A percentile compares a stretch with the other conserved stretches of the same genome.
phyloP scores from a whole-genome alignment of 2,329 filamentous ascomycete species.

The Hypocreales sp. region DNA sequence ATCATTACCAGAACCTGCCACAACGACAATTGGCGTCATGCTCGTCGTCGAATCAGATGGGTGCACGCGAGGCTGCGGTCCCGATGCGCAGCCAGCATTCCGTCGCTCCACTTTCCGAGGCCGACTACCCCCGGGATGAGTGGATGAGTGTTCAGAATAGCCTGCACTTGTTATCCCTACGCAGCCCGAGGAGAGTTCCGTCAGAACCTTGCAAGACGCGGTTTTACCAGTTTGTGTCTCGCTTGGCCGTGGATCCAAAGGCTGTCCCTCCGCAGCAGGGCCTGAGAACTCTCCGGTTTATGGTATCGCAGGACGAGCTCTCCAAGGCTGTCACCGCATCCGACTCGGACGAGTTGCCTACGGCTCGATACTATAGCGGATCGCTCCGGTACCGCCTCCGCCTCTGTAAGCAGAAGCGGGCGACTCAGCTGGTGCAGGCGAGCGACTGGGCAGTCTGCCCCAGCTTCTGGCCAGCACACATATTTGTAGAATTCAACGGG shows the following conservation, averaged over 20 bases:
- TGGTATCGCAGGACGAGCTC: constrained; percentile 20
- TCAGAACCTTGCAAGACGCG: constrained; percentile 11
- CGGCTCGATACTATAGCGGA: constrained; percentile 28
- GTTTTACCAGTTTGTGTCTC: constrained; percentile 42
- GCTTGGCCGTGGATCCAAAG: constrained; percentile 32
- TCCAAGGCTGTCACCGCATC: constrained; percentile 18
- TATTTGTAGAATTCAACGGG: constrained; percentile 56
- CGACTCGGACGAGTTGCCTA: constrained; percentile 14
- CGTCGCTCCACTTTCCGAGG: constrained; percentile 4
- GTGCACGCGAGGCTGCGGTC: too few species aligned
- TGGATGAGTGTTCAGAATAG: constrained; percentile 23
- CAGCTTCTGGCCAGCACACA: constrained; percentile 53
- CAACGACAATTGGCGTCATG: too few species aligned
- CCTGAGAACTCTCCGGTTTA: constrained; percentile 30
- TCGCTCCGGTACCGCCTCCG: constrained; percentile 53
- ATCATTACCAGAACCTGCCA: too few species aligned
- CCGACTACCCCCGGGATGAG: constrained; percentile 26
- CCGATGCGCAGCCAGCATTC: constrained; percentile 1
- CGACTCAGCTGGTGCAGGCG: constrained; percentile 19
- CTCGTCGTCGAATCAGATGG: too few species aligned
- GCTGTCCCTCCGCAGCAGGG: constrained; percentile 17
- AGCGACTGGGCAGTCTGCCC: constrained; percentile 45
- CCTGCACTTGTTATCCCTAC: constrained; percentile 29
- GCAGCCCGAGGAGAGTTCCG: constrained; percentile 31
- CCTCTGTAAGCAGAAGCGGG: constrained; percentile 28